Base-by-base conservation (phyloP, 140 eudicot species). In the Ambrosia hybrid region DNA sequence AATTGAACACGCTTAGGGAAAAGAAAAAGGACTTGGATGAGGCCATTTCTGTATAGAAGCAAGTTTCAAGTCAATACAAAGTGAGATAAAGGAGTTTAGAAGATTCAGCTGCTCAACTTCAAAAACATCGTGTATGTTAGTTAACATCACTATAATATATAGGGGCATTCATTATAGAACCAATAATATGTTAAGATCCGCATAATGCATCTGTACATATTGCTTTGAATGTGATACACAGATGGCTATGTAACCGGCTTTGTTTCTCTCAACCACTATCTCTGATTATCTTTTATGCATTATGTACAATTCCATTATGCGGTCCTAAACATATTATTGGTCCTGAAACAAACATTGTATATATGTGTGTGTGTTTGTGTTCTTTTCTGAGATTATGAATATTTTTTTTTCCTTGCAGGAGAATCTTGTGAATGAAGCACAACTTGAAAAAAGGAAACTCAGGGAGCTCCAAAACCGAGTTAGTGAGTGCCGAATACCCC, bases 71-170 rank as follows among this genome's bases (percentile, higher is more conserved):
- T 59, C 79, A n/a, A 79, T 88, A 61, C 96, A 84, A 72, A 71
- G 71, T 45, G 90, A 85, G 73, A 79, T 81, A 63, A 85, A 79
- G 59, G 83, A 79, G 63, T 41, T 41, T 79, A 13, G 96, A 88
- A 80, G 89, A 94, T 86, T 83, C 83, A 79, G 92, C 82, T 21
- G 97, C 91, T 36, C 85, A 76, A 55, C 87, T 88, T 78, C 91
- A 76, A 12, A 92, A 79, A 65, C 76, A 81, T 80, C 91, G 96
- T 52, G 98, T 93, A 82, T 76, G 96, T 3, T 30, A 9, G 3
- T 53, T 65, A 66, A 75, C 37, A n/a, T 64, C 52, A 15, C 52
- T 68, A 21, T 1, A 43, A 8, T 53, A 36, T 53, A 36, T 59
- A 43, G 10, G 48, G 48, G 11, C 48, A 9, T 43, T 43, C 48